A percentile compares a stretch with the other conserved stretches of the same genome.
Evolutionary conservation across 495 filamentous ascomycete genomes (phyloP).

Genomic region (Aspergillus affinis): DNA sequence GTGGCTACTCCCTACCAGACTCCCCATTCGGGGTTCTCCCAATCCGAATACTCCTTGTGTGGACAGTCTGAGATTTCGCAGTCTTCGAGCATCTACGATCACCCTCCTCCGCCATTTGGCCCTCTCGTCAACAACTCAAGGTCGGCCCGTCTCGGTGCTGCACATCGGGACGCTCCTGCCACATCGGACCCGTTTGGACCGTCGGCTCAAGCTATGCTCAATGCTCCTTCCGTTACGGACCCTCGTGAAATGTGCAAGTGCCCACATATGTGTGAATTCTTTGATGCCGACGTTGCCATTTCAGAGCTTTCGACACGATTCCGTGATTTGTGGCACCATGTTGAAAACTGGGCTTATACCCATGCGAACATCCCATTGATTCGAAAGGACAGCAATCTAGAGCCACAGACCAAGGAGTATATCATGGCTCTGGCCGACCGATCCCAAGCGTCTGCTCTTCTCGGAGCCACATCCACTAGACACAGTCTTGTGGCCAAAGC

Average conservation of each 20-base stretch:
- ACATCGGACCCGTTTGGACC: not conserved
- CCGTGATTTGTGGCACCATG: conserved; percentile 11
- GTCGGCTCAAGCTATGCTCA: not conserved
- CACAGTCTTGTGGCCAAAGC: conserved; percentile 25
- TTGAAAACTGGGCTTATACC: conserved; percentile 10
- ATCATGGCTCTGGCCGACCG: conserved; percentile 19
- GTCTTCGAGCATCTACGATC: conserved; percentile 13
- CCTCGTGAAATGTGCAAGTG: not conserved
- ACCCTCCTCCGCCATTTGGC: conserved; percentile 14
- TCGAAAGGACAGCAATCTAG: conserved; percentile 16
- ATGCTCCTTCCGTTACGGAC: not conserved
- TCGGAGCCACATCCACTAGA: conserved; percentile 19
- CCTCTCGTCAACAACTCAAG: conserved; percentile 4
- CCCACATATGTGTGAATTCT: not conserved
- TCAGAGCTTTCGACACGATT: conserved; percentile 12
- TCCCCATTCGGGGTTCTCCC: conserved; percentile 8
- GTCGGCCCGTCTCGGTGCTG: not conserved
- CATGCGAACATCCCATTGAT: conserved; percentile 18
- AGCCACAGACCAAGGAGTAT: conserved; percentile 16
- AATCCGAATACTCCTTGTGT: too few relatives aligned
- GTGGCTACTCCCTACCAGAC: conserved; percentile 4
- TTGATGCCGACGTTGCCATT: conserved; percentile 5
- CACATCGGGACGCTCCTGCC: too few relatives aligned
- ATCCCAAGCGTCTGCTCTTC: conserved; percentile 15
- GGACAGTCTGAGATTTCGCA: not conserved